Evolutionary conservation across 2,329 filamentous ascomycete genomes (phyloP).

Genomic region (Hortaea werneckii): DNA sequence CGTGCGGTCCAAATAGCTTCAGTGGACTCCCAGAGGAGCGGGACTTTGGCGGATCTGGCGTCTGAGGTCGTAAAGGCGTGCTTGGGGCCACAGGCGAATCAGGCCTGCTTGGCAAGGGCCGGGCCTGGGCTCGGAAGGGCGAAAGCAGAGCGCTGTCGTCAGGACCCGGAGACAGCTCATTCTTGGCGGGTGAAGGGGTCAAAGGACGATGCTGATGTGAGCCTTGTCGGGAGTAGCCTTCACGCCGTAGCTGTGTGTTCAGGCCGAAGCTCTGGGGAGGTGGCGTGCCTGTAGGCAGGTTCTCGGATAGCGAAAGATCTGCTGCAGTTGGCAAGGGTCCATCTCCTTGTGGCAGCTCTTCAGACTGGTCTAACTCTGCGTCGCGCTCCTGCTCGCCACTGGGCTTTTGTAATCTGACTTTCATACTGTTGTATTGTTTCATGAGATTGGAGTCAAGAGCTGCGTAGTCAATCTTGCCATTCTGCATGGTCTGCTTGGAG

Average conservation of each 20-base stretch:
- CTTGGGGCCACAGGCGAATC: constrained; percentile 19
- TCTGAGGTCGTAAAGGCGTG: constrained; percentile 35
- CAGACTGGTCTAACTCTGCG: not conserved
- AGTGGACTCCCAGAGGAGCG: constrained; percentile 63
- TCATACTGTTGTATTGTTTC: constrained; percentile 18
- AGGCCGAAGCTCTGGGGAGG: constrained; percentile 50
- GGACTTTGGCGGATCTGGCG: constrained; percentile 49
- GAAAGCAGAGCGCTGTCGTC: constrained; percentile 14
- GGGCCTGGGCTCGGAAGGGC: constrained; percentile 4
- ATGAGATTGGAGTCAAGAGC: constrained; percentile 35
- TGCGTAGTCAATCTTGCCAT: constrained; percentile 53
- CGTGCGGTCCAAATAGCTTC: constrained; percentile 84
- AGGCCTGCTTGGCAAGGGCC: constrained; percentile 6
- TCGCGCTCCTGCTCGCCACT: constrained; percentile 2
- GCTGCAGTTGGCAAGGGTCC: constrained; percentile 13
- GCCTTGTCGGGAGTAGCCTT: constrained; percentile 59
- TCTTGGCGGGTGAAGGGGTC: constrained; percentile 40
- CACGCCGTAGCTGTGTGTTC: constrained; percentile 60
- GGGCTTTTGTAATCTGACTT: constrained; percentile 10
- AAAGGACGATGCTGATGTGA: constrained; percentile 63
- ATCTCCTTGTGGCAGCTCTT: constrained; percentile 17
- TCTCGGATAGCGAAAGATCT: constrained; percentile 33
- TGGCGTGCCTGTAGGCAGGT: constrained; percentile 51
- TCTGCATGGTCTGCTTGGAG: constrained; percentile 55
- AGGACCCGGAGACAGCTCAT: constrained; percentile 5